Evolutionary conservation across 495 filamentous ascomycete species (phyloP).

Genomic region (Thozetella sp.): DNA sequence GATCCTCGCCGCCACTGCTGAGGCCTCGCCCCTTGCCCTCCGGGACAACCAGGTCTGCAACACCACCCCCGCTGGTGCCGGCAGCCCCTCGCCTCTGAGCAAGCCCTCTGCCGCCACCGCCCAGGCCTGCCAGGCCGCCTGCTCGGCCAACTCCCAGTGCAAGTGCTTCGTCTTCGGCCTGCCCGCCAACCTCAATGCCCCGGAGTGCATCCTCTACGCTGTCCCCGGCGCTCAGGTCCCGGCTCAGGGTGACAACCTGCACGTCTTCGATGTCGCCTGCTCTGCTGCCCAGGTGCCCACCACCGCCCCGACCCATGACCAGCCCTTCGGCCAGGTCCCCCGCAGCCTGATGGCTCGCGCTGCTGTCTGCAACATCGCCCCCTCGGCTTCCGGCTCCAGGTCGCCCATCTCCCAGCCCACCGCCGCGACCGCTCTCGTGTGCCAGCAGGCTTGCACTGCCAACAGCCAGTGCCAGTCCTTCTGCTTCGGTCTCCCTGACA

Average conservation of each 20-base stretch:
- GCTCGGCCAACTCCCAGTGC: not conserved
- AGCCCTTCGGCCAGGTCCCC: not conserved
- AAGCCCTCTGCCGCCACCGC: not conserved
- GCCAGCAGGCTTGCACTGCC: conserved; percentile 3
- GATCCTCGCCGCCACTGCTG: not conserved
- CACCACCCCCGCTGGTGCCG: not conserved
- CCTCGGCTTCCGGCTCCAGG: not conserved
- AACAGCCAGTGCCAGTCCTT: not conserved
- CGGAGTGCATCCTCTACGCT: conserved; percentile 5
- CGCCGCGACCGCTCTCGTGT: conserved; percentile 1
- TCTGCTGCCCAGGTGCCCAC: conserved; percentile 1
- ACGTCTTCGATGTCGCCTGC: conserved; percentile 3
- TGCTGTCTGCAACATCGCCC: conserved; percentile 3
- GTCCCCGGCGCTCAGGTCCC: conserved; percentile 2
- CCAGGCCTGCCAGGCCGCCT: not conserved
- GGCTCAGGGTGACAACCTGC: not conserved
- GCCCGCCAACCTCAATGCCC: conserved; percentile 1
- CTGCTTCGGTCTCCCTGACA: conserved; percentile 1
- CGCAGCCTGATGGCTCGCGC: no score
- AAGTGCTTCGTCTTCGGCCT: conserved; percentile 4
- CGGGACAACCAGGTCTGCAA: conserved; percentile 4
- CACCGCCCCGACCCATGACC: not conserved
- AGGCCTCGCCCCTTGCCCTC: not conserved
- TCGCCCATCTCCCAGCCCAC: not conserved
- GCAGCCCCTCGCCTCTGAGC: not conserved